Evolutionary conservation across 306 rosid genomes (phyloP), one percentile per base, ranked within the genome.

Genomic region (Cucumis cinereus): DNA sequence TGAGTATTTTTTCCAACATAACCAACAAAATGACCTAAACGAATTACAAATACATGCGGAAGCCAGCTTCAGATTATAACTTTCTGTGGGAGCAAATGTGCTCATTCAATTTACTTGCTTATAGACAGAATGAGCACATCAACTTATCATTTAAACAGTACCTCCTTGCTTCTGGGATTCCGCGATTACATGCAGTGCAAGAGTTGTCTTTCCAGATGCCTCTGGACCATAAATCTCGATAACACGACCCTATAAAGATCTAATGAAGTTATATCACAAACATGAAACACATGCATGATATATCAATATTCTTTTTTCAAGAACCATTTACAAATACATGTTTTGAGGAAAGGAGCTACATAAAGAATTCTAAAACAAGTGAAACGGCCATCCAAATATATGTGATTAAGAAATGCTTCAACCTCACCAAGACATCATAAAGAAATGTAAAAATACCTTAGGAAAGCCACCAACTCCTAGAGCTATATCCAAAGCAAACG

Each of bases 201-300:
- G 97, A 52, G 98, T 94, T 26, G 98, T 94, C 85, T 91, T 91
- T 66, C 97, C 98, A 69, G 98, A 94, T 73, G 98, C 97, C 85
- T 94, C 98, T 30, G 97, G 97, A 64, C 98, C 97, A 69, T 86
- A 93, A 78, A 93, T 88, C 90, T 93, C 98, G 82, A 89, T 96
- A 58, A 93, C 98, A 57, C 96, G 96, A 23, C 98, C 98, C 98
- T 93, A 73, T 71, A 82, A 20, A 82, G 61, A 78, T 64, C 61
- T 73, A 56, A 40, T 10, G 77, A 57, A 84, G 66, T 30, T 77
- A 81, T 59, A 64, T 64, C 80, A 83, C 30, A 72, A 78, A 66
- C 82, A 78, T 66, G 56, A 19, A 30, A 17, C 56, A 40, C 74
- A 30, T 13, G 9, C 60, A 59, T 76, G 33, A 59, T 43, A 71